Evolutionary conservation across 768 basidiomycete species (phyloP).

Genomic region (Lactarius tabidus): DNA sequence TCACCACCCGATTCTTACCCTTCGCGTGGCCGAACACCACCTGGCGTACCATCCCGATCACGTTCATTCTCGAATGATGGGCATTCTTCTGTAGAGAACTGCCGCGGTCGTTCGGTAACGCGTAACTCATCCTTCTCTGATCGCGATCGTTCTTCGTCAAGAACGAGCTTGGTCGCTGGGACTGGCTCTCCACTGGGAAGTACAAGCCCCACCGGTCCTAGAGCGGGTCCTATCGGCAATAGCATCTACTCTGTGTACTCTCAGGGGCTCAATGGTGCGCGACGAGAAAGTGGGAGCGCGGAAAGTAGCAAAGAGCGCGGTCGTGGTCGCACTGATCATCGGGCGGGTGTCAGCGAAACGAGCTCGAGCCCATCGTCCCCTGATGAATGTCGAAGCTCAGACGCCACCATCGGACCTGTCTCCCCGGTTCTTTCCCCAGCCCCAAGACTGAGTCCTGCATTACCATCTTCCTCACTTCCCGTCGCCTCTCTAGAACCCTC

Average conservation of each 20-base stretch:
- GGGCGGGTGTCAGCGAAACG: constrained; percentile 19
- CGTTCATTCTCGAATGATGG: constrained; percentile 30
- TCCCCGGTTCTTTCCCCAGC: neutral
- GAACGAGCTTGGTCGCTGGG: constrained; percentile 30
- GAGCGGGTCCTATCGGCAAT: constrained; percentile 25
- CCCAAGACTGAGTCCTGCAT: neutral
- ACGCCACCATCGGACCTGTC: neutral
- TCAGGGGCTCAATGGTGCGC: constrained; percentile 21
- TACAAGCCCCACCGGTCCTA: constrained; percentile 35
- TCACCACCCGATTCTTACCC: constrained; percentile 27
- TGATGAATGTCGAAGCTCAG: constrained; percentile 3
- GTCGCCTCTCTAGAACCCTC: neutral
- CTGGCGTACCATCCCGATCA: constrained; percentile 24
- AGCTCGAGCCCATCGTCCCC: constrained; percentile 15
- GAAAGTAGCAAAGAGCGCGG: constrained; percentile 24
- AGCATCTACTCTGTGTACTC: constrained; percentile 22
- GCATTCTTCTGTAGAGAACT: constrained; percentile 22
- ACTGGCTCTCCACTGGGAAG: constrained; percentile 35
- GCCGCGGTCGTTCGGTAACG: constrained; percentile 52
- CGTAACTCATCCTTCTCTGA: constrained; percentile 52
- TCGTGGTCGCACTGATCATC: constrained; percentile 19
- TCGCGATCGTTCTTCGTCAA: constrained; percentile 44
- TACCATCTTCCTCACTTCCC: neutral
- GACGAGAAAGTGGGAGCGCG: constrained; percentile 7
- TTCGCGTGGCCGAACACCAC: constrained; percentile 25